A percentile compares a stretch with the other conserved stretches of the same genome.
phyloP scores from a whole-genome alignment of 441 rosid genomes.

The Aquilaria agallochum region DNA sequence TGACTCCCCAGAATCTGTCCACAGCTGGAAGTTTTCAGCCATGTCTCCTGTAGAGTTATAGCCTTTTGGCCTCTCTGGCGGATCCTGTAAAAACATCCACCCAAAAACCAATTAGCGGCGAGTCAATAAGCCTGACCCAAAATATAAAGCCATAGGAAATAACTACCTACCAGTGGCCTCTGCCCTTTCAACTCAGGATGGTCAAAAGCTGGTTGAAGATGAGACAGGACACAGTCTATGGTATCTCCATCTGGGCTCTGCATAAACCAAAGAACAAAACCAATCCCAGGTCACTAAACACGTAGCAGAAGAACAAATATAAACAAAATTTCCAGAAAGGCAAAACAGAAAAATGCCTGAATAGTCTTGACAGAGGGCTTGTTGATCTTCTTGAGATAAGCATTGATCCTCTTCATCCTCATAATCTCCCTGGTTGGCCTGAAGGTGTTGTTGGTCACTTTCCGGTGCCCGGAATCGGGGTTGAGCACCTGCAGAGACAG shows the following conservation, averaged over 20 bases:
- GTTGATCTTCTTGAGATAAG: conserved; percentile 49
- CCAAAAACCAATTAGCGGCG: not conserved
- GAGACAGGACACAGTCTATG: conserved; percentile 59
- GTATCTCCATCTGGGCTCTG: conserved; percentile 77
- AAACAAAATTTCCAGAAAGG: not conserved
- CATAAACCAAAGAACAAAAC: not conserved
- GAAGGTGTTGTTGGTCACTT: conserved; percentile 46
- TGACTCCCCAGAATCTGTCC: conserved; percentile 57
- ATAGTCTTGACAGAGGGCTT: conserved; percentile 70
- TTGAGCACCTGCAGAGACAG: conserved; percentile 23
- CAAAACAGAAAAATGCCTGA: conserved; percentile 27
- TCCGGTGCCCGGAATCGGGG: conserved; percentile 25
- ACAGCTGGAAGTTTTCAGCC: conserved; percentile 38
- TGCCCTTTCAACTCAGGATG: conserved; percentile 65
- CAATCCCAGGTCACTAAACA: not conserved
- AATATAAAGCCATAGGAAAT: not conserved
- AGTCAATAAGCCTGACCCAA: not conserved
- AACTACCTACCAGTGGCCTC: conserved; percentile 38
- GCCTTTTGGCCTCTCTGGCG: conserved; percentile 40
- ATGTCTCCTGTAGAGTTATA: conserved; percentile 23
- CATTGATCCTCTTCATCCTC: conserved; percentile 37
- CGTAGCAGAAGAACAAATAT: conserved; percentile 1
- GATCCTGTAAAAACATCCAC: conserved; percentile 33
- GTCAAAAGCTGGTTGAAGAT: conserved; percentile 76
- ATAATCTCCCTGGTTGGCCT: conserved; percentile 34